Evolutionary conservation across 768 basidiomycete genomes (phyloP).

Genomic region (Kwoniella sp.): DNA sequence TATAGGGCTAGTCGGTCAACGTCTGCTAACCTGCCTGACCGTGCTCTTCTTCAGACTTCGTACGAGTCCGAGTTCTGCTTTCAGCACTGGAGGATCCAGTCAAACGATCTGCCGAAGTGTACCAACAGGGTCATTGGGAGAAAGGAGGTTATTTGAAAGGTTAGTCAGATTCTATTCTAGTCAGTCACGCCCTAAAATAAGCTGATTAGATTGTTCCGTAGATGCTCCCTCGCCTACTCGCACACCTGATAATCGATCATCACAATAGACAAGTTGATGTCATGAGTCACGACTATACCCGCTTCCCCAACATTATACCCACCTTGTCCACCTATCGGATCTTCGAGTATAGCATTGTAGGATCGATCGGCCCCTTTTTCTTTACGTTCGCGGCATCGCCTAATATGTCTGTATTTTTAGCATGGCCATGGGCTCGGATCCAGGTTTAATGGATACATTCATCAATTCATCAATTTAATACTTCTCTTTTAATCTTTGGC

Average conservation of each 20-base stretch:
- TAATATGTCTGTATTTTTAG: not conserved
- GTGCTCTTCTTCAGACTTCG: conserved; percentile 66
- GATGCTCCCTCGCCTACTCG: conserved; percentile 3
- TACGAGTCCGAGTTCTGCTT: conserved; percentile 65
- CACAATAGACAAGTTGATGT: not conserved
- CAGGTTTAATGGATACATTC: too few species aligned
- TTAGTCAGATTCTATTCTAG: conserved; percentile 21
- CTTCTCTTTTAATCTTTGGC: not conserved
- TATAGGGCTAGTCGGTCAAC: not conserved
- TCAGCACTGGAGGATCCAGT: conserved; percentile 64
- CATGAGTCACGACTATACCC: not conserved
- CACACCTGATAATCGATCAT: not conserved
- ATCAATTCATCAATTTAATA: not conserved
- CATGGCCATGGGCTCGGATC: too few species aligned
- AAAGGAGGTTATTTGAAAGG: conserved; percentile 54
- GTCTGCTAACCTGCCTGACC: conserved; percentile 2
- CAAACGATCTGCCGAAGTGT: conserved; percentile 63
- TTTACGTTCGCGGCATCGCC: too few species aligned
- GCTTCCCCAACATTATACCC: not conserved
- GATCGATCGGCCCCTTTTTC: not conserved
- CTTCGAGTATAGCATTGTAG: too few species aligned
- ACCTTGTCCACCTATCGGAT: conserved; percentile 1
- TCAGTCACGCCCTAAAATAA: not conserved
- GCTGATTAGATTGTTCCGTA: not conserved
- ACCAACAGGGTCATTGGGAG: conserved; percentile 57